Conservation (phyloP, 176 grass and related monocot genomes). For the Coix lacrymajobi region DNA sequence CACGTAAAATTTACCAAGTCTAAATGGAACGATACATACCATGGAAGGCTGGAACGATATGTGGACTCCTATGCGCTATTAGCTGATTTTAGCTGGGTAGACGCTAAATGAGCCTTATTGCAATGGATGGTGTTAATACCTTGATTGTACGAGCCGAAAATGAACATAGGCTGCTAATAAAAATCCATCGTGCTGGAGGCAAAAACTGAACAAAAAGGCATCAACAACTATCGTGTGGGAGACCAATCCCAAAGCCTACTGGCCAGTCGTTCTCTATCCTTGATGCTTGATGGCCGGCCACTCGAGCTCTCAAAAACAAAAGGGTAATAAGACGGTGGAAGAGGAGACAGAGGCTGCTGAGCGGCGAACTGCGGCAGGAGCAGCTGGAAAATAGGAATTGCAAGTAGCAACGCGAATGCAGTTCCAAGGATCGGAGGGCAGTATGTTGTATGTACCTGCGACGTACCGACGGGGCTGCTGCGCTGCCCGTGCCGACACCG, state of each 20-base stretch:
- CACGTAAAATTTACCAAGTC: no score
- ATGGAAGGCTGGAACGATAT: no score
- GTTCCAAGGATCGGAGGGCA: conserved; percentile 15
- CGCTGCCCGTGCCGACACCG: conserved; percentile 23
- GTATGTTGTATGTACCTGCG: conserved; percentile 35
- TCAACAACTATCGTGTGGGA: background rate
- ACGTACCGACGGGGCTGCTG: conserved; percentile 19
- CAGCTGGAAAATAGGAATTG: background rate
- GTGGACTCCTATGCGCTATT: no score
- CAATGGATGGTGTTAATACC: no score
- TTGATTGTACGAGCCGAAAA: no score
- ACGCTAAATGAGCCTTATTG: no score
- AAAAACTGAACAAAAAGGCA: background rate
- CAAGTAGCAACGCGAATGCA: conserved; percentile 6
- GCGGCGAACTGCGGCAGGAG: no score
- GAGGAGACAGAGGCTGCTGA: no score
- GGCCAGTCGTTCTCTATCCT: background rate
- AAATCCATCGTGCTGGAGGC: background rate
- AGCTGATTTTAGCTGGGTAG: no score
- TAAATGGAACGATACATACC: no score
- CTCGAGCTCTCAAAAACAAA: background rate
- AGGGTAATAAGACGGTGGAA: background rate
- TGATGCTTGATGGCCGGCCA: background rate
- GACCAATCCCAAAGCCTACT: background rate
- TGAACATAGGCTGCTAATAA: no score